Evolutionary conservation across 306 rosid genomes (phyloP), one percentile per base, ranked within the genome.

Genomic region (Cucurbita ficifolia): DNA sequence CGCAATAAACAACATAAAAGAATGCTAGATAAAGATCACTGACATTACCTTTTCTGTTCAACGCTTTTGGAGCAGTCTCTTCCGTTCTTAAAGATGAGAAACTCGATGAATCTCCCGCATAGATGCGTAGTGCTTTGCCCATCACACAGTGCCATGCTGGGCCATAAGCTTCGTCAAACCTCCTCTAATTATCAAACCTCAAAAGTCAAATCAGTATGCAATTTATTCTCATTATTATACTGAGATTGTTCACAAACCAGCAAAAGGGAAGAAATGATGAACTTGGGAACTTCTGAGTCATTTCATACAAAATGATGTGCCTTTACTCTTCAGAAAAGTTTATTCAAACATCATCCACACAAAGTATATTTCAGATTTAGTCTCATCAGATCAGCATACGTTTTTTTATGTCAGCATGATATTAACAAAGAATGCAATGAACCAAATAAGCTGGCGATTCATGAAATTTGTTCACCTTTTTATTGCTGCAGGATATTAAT

Each of bases 81-180:
- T 46, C 87, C 87, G 60, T 84, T 89, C 74, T 87, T 91, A 83
- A 91, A 88, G 78, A 87, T 81, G 19, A 87, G 92, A 82, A 91
- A 88, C 77, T 91, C 91, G 72, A 84, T 84, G 82, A 87, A 87
- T 70, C 87, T 87, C 71, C 92, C 89, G 70, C 78, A 46, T 50
- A 85, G 60, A 79, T 85, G 90, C 3, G 92, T 81, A 74, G 85
- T 81, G 86, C 86, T 70, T 85, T 87, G 7, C 97, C 96, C 22
- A 79, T 87, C 76, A 87, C 91, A 8, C 86, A 88, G 75, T 88
- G 80, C 92, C 92, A 88, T 45, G 85, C 90, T 14, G 85, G 84
- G 62, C 92, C 89, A 75, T 85, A 87, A 60, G 84, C 78, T 80
- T 88, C 89, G 75, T 87, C 89, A 74, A 85, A 77, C 69, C 86